These are phyloP conservation scores for Strigomonas galati DNA, from an alignment of 208 protist species.

Conservation along the genomic window DNA sequence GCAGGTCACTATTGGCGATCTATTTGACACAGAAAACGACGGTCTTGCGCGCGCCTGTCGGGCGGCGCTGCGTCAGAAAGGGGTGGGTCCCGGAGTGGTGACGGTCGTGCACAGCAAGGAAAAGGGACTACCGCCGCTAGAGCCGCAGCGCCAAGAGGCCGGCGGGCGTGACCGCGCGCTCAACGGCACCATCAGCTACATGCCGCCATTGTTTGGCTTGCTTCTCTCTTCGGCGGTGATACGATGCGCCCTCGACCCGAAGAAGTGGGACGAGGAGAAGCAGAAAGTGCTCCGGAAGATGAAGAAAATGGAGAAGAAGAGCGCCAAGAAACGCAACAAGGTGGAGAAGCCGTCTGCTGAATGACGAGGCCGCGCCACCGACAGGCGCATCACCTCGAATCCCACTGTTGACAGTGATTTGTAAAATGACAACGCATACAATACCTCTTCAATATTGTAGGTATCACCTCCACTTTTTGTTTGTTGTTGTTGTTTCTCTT, in stretches of 20 bases:
- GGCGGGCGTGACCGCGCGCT: conserved; percentile 73
- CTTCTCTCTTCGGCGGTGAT: conserved; percentile 75
- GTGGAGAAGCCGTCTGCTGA: not conserved
- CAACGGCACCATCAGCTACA: conserved; percentile 91
- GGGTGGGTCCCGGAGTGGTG: conserved; percentile 50
- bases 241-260: conserved; percentile 56
- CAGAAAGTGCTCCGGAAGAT: conserved; percentile 26
- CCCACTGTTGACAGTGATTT: no score
- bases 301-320: conserved; percentile 25
- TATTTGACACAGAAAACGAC: conserved; percentile 83
- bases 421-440: no score
- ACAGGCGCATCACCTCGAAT: no score
- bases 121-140: conserved; percentile 45
- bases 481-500: not conserved
- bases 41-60: conserved; percentile 66
- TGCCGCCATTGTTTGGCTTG: conserved; percentile 83
- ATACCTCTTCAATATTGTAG: not conserved
- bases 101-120: conserved; percentile 71
- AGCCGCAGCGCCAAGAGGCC: conserved; percentile 72
- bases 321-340: conserved; percentile 17
- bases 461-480: not conserved
- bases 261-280: conserved; percentile 39
- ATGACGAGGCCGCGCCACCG: no score
- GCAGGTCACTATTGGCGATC: conserved; percentile 48
- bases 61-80: conserved; percentile 53